Conservation (phyloP, 768 basidiomycete species). For the Tricholoma bakamatsutake region DNA sequence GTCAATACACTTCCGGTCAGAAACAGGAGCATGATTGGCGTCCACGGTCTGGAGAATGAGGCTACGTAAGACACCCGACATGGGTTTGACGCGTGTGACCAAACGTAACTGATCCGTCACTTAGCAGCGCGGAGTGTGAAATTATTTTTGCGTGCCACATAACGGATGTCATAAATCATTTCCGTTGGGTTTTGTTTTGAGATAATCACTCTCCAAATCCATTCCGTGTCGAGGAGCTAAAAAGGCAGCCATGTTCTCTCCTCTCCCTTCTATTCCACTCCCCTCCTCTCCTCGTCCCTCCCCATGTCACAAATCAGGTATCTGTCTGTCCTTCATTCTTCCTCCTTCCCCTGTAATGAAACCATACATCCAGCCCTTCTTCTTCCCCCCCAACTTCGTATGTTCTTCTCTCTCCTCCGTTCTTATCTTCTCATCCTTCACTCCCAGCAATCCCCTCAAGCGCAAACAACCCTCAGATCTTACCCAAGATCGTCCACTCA, state of each 20-base stretch:
- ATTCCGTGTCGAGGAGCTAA: slow-evolving; percentile 1
- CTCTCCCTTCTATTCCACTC: too few species aligned
- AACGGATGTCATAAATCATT: background rate
- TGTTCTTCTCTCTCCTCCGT: background rate
- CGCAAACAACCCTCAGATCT: slow-evolving; percentile 23
- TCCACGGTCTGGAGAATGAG: too few species aligned
- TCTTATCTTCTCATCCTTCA: background rate
- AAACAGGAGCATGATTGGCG: background rate
- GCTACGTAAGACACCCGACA: background rate
- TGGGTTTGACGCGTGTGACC: background rate
- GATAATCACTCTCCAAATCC: slow-evolving; percentile 5
- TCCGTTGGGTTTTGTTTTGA: background rate
- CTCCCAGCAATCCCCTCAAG: slow-evolving; percentile 12
- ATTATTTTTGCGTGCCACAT: background rate
- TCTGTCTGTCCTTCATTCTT: background rate
- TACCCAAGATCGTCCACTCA: background rate
- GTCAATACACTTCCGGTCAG: background rate
- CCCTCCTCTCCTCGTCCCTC: background rate
- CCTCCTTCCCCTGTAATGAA: background rate
- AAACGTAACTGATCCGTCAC: slow-evolving; percentile 1
- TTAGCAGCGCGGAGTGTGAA: background rate
- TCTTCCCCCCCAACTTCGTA: background rate
- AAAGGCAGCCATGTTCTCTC: background rate
- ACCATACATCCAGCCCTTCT: background rate
- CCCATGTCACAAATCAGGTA: background rate